Evolutionary conservation across 2,329 filamentous ascomycete species (phyloP), one percentile per base, ranked within the genome.

Genomic region (Colletotrichum zoysiae): DNA sequence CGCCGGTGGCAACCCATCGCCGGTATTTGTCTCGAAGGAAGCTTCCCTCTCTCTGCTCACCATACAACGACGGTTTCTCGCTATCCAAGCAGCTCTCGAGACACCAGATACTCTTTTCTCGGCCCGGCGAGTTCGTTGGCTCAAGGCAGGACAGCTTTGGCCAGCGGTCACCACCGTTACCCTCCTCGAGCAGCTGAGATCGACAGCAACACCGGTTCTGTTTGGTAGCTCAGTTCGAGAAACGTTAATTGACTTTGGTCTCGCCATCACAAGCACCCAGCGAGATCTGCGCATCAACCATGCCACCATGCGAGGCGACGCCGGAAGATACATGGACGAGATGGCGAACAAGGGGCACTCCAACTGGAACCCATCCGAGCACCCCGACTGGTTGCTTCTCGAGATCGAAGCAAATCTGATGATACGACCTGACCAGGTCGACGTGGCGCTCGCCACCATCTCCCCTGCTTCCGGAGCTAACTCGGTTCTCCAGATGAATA

Each of bases 391-490:
- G 88, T 77, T 93, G 0, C 81, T 93, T 0, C 79, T 94, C 0
- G 91, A 93, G 73, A 86, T 93, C 18, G 91, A 93, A 63, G 83
- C 86, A 0, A 85, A 92, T 70, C 78, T 93, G 2, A 81, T 91
- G 38, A 89, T 93, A 64, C 86, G 91, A 0, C 81, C 84, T 0
- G 86, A 87, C 3, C 91, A 93, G 74, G 83, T 91, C 0, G 84
- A 89, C 5, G 90, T 93, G 8, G 90, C 91, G 0, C 74, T 81
- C 1, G 87, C 89, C 0, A 93, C 88, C 23, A 89, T 91, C 1
- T 79, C 79, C 0, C 90, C 91, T 0, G 67, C 75, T 0, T 88
- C 86, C 0, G 80, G 81, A 0, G 74, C 79, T 0, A 92, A 91
- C 71, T 89, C 89, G 0, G 88, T 92, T 0, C 74, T 92, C 1